Base-by-base conservation (phyloP, 495 filamentous ascomycete species). In the Sphaerosporella brunnea region DNA sequence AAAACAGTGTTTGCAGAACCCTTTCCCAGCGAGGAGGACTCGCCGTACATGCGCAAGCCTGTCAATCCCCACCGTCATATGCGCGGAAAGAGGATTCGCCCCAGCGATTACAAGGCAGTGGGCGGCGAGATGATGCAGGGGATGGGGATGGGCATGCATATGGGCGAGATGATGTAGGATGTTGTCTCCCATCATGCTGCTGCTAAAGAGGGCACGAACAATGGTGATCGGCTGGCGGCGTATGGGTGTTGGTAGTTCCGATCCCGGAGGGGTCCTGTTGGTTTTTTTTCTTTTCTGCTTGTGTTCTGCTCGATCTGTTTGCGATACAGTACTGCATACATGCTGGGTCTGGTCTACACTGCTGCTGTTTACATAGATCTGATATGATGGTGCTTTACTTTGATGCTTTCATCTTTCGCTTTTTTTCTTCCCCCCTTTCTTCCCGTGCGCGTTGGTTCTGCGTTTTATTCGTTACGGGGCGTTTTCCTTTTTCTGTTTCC, bases 51-150 rank as follows among this genome's bases (percentile, higher is more conserved):
- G 64, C 78, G 90, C 18, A 87, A 93, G 60, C 90, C 90, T 1
- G 82, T 96, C 44, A 97, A 97, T 60, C 90, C 86, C 9, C 85
- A 94, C 59, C 77, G 90, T 47, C 82, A 92, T 58, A 79, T 82
- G 47, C 68, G 80, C 45, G 77, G 84, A 50, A 76, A 82, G 50
- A 67, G 79, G 51, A 76, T 80, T 45, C 71, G 90, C 37, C 84
- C 85, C 15, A 87, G 81, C 60, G 92, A 97, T 64, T 95, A 61
- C 36, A 61, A 61, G 34, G 58, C 58, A 15, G 30, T 61, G 13
- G 58, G 58, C 20, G 58, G 42, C 9, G 49, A 51, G 28, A 46
- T 46, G 43, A 46, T 46, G 43, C 26, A 44, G 41, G n/a, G n/a
- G n/a, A n/a, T n/a, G n/a, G n/a, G n/a, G n/a, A n/a, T n/a, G n/a